Conservation (phyloP, 306 rosid genomes). For the Bauhinia variegata region DNA sequence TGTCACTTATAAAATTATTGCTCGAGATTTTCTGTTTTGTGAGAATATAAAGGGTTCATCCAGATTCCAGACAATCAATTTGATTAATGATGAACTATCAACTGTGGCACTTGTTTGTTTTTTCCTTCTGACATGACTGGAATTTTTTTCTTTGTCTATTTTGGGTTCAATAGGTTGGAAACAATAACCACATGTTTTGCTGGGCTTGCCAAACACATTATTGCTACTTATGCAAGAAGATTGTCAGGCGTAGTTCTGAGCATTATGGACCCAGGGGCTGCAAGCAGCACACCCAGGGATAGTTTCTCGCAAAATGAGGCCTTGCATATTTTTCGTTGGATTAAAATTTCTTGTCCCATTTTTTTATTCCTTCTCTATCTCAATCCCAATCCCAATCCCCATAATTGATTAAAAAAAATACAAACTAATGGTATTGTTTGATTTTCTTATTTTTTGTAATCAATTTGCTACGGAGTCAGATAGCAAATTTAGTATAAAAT, state of each 20-base stretch:
- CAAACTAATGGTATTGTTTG: too few species aligned
- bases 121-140: conserved; percentile 13
- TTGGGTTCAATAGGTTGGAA: conserved; percentile 64
- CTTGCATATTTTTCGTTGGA: too few species aligned
- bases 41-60: conserved; percentile 2
- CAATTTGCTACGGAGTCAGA: too few species aligned
- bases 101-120: conserved; percentile 9
- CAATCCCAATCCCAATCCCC: too few species aligned
- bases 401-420: too few species aligned
- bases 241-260: conserved; percentile 66
- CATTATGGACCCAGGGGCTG: conserved; percentile 90
- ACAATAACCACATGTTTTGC: conserved; percentile 85
- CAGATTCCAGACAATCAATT: conserved; percentile 21
- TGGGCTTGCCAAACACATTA: conserved; percentile 86
- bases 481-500: too few species aligned
- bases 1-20: conserved; percentile 1
- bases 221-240: conserved; percentile 75
- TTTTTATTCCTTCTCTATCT: too few species aligned
- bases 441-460: too few species aligned
- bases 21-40: background rate
- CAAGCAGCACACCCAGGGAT: conserved; percentile 75
- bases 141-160: conserved; percentile 16
- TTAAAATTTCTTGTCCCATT: too few species aligned
- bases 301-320: conserved; percentile 20
- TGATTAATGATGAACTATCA: conserved; percentile 13